A percentile compares a stretch with the other conserved stretches of the same genome.
Conservation (phyloP, 108 stramenopile species). For the Cyclotella cryptica region DNA sequence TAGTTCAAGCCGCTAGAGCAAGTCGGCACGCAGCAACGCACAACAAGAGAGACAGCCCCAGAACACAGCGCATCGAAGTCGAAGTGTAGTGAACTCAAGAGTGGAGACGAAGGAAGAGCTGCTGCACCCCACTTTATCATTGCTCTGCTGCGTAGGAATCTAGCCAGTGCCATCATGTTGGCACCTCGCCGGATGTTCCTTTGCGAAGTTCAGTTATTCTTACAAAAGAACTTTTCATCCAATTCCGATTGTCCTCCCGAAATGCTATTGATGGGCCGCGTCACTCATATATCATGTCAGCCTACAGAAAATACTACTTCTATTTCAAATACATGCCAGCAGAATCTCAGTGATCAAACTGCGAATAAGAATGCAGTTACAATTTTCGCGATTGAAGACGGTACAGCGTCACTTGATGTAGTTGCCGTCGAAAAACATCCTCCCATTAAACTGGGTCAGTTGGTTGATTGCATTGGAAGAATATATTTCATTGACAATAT, state of each 20-base stretch:
- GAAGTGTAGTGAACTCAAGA: no score
- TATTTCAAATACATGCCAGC: neutral
- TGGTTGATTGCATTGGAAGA: constrained; percentile 51
- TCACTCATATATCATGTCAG: constrained; percentile 34
- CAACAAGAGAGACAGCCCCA: no score
- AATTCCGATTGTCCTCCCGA: neutral
- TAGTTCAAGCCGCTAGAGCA: no score
- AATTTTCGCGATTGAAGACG: constrained; percentile 46
- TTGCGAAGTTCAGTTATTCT: constrained; percentile 33
- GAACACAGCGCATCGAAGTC: no score
- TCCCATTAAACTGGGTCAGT: constrained; percentile 23
- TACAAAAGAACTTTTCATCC: neutral
- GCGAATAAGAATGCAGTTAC: neutral
- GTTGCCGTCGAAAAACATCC: constrained; percentile 1
- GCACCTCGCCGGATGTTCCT: constrained; percentile 47
- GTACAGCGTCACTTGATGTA: constrained; percentile 44
- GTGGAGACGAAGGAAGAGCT: neutral
- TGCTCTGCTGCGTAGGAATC: neutral
- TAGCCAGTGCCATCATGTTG: neutral
- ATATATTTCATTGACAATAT: constrained; percentile 20
- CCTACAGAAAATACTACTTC: neutral
- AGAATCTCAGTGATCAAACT: neutral
- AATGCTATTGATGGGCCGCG: constrained; percentile 43
- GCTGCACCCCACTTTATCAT: neutral
- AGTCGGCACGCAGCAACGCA: no score